Evolutionary conservation across 2,329 filamentous ascomycete species (phyloP), one percentile per base, ranked within the genome.

Genomic region (Venturia asperata): DNA sequence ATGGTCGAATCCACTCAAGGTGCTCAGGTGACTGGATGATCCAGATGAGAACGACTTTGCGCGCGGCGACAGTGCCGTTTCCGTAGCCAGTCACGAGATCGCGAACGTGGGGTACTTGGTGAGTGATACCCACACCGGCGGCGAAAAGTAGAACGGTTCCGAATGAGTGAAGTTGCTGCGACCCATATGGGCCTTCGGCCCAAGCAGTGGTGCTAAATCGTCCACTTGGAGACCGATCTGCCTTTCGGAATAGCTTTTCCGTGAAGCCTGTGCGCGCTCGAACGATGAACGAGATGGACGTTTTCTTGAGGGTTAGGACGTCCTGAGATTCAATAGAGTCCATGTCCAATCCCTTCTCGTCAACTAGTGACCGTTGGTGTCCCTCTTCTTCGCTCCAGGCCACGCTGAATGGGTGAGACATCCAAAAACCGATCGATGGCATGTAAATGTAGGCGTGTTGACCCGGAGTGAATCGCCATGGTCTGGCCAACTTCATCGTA

Each of bases 121-220:
- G 93, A 0, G 93, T 96, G 77, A 99, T 97, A 68, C 94, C 94
- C 5, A 94, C 92, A 66, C 93, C 91, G 65, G 92, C 92, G 15
- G 93, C 92, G 73, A 97, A 92, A 65, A 99, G 87, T 68, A 99
- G 85, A 56, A 88, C 87, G 55, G 95, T 94, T 47, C 94, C 93
- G 76, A 97, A 97, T 9, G 92, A 97, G 76, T 66, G 56, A 67
- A 67, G 67, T 69, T 67, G 70, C 68, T 66, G 73, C 70, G 70
- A 68, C 73, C 79, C 79, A 74, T 97, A 97, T 0, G 94, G 93
- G 0, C 94, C 94, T 77, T 97, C 94, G 67, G 95, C 85, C 66
- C 90, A 86, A 42, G 91, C 92, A 66, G 82, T 83, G 65, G 92
- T 80, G 13, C 81, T 81, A 67, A 92, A 78, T 17, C 81, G 81